A percentile compares a stretch with the other conserved stretches of the same genome.
phyloP scores from a whole-genome alignment of 176 grass and related monocot species.

The Oryza coarctata region DNA sequence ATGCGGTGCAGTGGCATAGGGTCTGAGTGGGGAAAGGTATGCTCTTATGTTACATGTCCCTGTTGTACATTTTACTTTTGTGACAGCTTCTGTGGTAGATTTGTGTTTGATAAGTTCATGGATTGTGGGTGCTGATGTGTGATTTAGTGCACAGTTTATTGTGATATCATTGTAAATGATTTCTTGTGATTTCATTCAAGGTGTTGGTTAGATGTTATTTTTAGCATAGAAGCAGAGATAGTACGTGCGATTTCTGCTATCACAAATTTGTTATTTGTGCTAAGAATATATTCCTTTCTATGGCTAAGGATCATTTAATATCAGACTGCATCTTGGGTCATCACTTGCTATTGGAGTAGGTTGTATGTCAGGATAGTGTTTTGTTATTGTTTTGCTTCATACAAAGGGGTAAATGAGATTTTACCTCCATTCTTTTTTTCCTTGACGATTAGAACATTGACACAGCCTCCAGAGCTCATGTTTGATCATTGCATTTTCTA shows the following conservation, averaged over 20 bases:
- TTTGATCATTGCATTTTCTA: not conserved
- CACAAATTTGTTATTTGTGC: not conserved
- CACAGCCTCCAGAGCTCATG: not conserved
- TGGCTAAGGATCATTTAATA: not conserved
- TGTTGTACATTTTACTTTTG: not conserved
- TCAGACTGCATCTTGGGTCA: not conserved
- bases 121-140: constrained; percentile 2
- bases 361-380: not conserved
- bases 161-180: constrained; percentile 5
- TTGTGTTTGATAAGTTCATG: not conserved
- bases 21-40: constrained; percentile 90
- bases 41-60: not conserved
- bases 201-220: not conserved
- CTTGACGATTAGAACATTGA: not conserved
- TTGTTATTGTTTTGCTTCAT: not conserved
- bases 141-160: not conserved
- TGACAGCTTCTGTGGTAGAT: not conserved
- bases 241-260: not conserved
- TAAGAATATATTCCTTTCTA: not conserved
- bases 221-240: not conserved
- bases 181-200: not conserved
- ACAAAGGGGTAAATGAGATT: not conserved
- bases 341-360: not conserved
- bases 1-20: constrained; percentile 95
- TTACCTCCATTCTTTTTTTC: not conserved